A percentile compares a stretch with the other conserved stretches of the same genome.
Evolutionary conservation across 306 rosid genomes (phyloP).

Genomic region (Ammopiptanthus mongolicus): DNA sequence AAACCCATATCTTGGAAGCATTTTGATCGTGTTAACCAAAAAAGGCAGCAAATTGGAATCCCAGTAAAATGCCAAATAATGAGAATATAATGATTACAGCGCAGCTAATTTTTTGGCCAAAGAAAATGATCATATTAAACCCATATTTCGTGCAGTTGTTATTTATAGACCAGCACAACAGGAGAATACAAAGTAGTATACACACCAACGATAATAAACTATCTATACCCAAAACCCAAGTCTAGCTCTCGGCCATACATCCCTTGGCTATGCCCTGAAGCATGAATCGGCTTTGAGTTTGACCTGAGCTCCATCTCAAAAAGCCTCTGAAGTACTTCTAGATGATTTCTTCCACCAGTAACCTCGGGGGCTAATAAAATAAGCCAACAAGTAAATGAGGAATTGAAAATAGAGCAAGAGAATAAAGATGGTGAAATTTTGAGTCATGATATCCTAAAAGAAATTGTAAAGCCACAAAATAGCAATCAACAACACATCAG

Average conservation of each 20-base stretch:
- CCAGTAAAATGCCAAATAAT: slow-evolving; percentile 8
- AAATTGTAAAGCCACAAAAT: background rate
- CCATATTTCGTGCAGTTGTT: slow-evolving; percentile 34
- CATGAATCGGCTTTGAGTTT: too few relatives aligned
- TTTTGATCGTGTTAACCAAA: background rate
- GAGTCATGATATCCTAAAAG: background rate
- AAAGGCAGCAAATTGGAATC: slow-evolving; percentile 1
- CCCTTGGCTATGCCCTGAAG: background rate
- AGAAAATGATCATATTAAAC: slow-evolving; percentile 26
- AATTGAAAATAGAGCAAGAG: background rate
- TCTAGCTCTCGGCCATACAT: too few relatives aligned
- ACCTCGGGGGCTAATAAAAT: slow-evolving; percentile 47
- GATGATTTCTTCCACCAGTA: slow-evolving; percentile 70
- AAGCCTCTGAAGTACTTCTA: slow-evolving; percentile 80
- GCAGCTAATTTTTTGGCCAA: background rate
- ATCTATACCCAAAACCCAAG: slow-evolving; percentile 83
- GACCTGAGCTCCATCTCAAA: slow-evolving; percentile 84
- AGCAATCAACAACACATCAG: background rate
- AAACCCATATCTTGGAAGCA: background rate
- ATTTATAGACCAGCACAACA: slow-evolving; percentile 19
- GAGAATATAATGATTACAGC: slow-evolving; percentile 40
- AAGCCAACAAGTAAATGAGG: background rate
- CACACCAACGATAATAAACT: slow-evolving; percentile 34
- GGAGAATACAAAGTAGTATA: slow-evolving; percentile 37
- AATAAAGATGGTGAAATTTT: too few relatives aligned